Evolutionary conservation across 2,329 filamentous ascomycete genomes (phyloP).

Genomic region (Fusarium denticulatum): DNA sequence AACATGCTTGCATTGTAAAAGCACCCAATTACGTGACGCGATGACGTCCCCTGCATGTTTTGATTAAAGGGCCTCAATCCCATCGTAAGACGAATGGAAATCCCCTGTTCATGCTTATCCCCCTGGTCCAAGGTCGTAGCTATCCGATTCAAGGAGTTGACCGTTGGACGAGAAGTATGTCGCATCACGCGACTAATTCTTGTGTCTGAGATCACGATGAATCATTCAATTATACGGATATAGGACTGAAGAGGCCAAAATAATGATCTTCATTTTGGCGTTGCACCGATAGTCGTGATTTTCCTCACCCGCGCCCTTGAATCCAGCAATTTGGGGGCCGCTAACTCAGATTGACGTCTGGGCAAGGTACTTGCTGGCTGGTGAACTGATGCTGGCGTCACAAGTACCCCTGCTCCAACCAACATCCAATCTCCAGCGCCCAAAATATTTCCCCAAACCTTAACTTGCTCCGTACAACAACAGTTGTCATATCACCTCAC

Average conservation of each 20-base stretch:
- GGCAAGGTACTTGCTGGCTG: constrained; percentile 11
- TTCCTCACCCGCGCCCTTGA: not conserved
- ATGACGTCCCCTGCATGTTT: constrained; percentile 26
- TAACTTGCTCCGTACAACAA: constrained; percentile 35
- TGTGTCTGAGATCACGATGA: too few species aligned
- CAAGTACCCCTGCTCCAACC: constrained; percentile 24
- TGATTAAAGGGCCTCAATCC: constrained; percentile 39
- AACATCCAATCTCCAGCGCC: constrained; percentile 34
- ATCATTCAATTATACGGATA: not conserved
- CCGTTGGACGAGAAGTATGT: not conserved
- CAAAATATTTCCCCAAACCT: constrained; percentile 40
- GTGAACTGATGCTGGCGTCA: constrained; percentile 8
- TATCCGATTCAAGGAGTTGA: not conserved
- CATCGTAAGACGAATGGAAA: constrained; percentile 25
- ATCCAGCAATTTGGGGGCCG: not conserved
- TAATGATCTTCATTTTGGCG: not conserved
- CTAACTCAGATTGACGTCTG: not conserved
- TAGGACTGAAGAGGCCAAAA: not conserved
- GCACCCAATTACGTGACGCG: not conserved
- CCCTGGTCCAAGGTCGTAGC: constrained; percentile 15
- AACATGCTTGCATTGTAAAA: not conserved
- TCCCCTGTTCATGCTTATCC: constrained; percentile 18
- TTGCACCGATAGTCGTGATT: not conserved
- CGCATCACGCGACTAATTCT: not conserved
- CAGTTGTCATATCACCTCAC: constrained; percentile 32